phyloP scores from a whole-genome alignment of 2,329 filamentous ascomycete species.

The Calonectria pseudoturangicola region DNA sequence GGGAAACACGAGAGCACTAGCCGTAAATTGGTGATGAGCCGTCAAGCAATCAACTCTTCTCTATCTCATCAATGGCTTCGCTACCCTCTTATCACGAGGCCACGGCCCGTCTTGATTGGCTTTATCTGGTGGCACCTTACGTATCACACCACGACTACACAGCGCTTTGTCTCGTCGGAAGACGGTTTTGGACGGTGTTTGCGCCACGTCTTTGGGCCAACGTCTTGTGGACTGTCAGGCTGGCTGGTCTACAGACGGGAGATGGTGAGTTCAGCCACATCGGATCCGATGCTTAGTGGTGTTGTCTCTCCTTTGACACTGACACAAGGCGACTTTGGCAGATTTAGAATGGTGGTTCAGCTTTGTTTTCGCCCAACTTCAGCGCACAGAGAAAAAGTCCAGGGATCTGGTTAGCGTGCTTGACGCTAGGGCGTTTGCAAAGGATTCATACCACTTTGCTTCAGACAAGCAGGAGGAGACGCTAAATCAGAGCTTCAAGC shows the following conservation, averaged over 20 bases:
- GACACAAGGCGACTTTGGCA: conserved; percentile 52
- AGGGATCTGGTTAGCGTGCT: conserved; percentile 67
- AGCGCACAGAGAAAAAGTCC: conserved; percentile 59
- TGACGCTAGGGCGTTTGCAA: conserved; percentile 68
- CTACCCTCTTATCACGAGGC: conserved; percentile 75
- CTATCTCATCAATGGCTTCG: conserved; percentile 50
- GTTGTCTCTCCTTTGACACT: conserved; percentile 29
- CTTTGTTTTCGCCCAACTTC: conserved; percentile 66
- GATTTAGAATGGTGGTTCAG: conserved; percentile 70
- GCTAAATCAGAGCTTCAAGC: conserved; percentile 62
- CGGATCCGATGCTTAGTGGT: not conserved
- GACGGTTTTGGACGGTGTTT: conserved; percentile 68
- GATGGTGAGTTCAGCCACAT: conserved; percentile 62
- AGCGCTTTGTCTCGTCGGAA: conserved; percentile 69
- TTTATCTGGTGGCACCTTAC: conserved; percentile 68
- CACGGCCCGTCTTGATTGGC: conserved; percentile 67
- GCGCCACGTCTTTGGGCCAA: conserved; percentile 72
- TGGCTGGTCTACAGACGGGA: conserved; percentile 64
- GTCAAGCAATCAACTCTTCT: not conserved
- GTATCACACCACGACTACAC: conserved; percentile 64
- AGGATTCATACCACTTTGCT: conserved; percentile 63
- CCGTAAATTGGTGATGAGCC: not conserved
- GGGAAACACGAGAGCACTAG: not conserved
- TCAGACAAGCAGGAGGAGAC: conserved; percentile 61
- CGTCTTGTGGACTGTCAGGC: conserved; percentile 63